Conservation (phyloP, 106 monocot genomes). For the Posidonia australis region DNA sequence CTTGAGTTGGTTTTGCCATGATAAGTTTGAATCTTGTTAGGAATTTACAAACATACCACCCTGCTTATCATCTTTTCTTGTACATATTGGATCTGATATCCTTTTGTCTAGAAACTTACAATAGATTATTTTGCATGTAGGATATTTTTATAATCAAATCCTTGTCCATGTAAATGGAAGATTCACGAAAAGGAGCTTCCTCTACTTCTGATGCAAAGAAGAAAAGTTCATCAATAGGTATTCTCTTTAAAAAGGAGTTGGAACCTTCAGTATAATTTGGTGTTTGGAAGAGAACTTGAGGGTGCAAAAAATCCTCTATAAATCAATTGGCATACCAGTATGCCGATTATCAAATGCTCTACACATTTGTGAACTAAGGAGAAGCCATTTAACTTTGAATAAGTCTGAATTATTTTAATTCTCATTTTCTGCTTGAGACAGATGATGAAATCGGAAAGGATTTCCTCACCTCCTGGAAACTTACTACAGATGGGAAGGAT, state of each 20-base stretch:
- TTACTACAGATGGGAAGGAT: conserved; percentile 34
- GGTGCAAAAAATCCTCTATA: not conserved
- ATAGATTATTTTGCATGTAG: not conserved
- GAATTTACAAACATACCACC: too few relatives aligned
- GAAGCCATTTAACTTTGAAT: not conserved
- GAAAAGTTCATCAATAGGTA: conserved; percentile 29
- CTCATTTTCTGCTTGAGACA: conserved; percentile 15
- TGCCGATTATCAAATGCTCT: not conserved
- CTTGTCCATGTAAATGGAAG: conserved; percentile 20
- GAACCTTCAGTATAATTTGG: not conserved
- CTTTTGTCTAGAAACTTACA: too few relatives aligned
- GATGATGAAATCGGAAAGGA: conserved; percentile 75
- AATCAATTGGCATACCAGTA: not conserved
- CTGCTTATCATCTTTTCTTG: too few relatives aligned
- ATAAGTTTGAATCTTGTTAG: too few relatives aligned
- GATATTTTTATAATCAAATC: not conserved
- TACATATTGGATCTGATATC: too few relatives aligned
- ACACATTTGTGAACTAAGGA: not conserved
- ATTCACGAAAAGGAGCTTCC: conserved; percentile 19
- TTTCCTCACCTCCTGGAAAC: conserved; percentile 79
- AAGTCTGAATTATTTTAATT: not conserved
- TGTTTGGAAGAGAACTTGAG: not conserved
- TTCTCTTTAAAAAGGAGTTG: not conserved
- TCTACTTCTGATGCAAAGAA: conserved; percentile 24
- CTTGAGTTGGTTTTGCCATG: too few relatives aligned